Base-by-base conservation (phyloP, 441 rosid genomes). In the Jatropha multifida region DNA sequence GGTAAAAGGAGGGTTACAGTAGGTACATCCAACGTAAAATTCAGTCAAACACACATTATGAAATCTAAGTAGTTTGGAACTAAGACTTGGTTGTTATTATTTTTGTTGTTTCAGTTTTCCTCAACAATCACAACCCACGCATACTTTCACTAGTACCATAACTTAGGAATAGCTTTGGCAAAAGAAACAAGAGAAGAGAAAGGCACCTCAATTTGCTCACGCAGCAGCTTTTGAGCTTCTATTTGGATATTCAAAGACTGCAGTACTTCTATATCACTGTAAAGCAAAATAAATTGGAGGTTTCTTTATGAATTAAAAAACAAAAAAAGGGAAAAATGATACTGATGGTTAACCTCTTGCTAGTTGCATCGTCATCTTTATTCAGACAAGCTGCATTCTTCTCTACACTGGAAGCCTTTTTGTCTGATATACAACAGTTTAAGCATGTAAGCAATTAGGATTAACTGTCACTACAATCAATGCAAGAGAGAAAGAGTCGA, bases 191-290 rank as follows among this genome's bases (percentile, higher is more conserved):
- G 15, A 48, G 14, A 52, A 17, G 9, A 42, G 11, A 32, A 7
- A 17, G 71, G 10, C 27, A 79, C 84, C 84, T 75, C 65, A 37
- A 81, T 81, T 52, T 79, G 85, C 12, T 81, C 80, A 52, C 77
- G 78, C 41, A 84, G 76, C 74, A 79, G 78, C 76, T 79, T 81
- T 44, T 84, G 87, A 61, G 79, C 72, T 73, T 81, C 75, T 49
- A 81, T 76, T 77, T 84, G 83, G 67, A 76, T 55, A 18, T 49
- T 73, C 65, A 81, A 46, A 46, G 87, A 76, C 23, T 81, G 78
- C 0, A 78, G 46, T 20, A 70, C 72, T 23, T 42, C 46, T 49
- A 32, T 46, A 15, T 77, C 65, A 23, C 83, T 75, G 68, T 72
- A 12, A 70, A 41, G 26, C 41, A 54, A 67, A 55, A 77, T 65